Percentiles rank a stretch among this genome's conserved stretches.
Conservation (phyloP, 139 green algal species). For the Tetradesmus lagerheimii region DNA sequence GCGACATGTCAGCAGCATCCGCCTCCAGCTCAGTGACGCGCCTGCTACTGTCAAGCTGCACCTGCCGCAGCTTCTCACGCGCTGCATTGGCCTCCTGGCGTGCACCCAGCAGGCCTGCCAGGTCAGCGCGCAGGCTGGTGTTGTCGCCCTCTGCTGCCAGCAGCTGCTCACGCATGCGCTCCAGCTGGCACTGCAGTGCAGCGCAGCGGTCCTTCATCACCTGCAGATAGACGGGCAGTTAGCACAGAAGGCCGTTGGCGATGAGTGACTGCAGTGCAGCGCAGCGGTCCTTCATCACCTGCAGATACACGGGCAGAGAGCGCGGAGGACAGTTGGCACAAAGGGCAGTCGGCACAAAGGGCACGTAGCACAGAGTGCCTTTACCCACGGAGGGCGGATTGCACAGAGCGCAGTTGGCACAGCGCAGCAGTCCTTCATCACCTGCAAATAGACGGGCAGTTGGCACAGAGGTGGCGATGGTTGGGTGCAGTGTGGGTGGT, state of each 20-base stretch:
- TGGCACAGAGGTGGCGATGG: no score
- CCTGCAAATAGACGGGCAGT: neutral
- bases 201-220: neutral
- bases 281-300: no score
- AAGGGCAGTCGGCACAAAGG: no score
- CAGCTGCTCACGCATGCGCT: neutral
- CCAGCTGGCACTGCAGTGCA: neutral
- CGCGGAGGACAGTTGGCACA: no score
- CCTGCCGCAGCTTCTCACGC: neutral
- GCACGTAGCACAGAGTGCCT: no score
- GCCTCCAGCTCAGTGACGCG: neutral
- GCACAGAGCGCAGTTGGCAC: no score
- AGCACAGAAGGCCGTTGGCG: no score
- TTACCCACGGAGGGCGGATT: no score
- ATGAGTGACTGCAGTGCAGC: neutral
- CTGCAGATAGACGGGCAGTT: neutral
- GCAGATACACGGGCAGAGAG: no score
- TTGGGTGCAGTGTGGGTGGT: no score
- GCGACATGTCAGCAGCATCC: neutral
- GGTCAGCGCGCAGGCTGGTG: neutral
- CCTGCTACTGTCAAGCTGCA: constrained; percentile 8
- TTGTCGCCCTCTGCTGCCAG: neutral
- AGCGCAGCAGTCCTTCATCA: constrained; percentile 31
- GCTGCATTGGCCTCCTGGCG: neutral
- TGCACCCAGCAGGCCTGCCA: neutral